A percentile compares a stretch with the other conserved stretches of the same genome.
Evolutionary conservation across 345 rosid species (phyloP).

Genomic region (Salix caprea): DNA sequence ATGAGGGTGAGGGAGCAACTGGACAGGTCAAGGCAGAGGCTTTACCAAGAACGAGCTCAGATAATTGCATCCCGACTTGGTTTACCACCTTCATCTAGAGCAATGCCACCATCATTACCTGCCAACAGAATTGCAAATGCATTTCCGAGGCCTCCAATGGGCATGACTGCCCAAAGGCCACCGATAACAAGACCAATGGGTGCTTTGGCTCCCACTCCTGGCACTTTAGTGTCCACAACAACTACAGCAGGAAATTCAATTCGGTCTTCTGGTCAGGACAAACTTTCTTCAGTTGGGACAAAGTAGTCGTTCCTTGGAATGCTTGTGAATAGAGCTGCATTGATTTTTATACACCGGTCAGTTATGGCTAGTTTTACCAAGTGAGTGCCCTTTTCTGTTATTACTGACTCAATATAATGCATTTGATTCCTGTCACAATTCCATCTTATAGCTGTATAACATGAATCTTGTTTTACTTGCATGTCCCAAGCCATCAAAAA

Average conservation of each 20-base stretch:
- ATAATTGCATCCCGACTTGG: conserved; percentile 91
- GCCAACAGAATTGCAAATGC: conserved; percentile 66
- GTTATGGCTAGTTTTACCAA: conserved; percentile 8
- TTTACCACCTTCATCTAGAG: conserved; percentile 56
- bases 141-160: conserved; percentile 62
- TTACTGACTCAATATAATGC: neutral
- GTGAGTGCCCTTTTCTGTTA: conserved; percentile 22
- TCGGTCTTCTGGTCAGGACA: conserved; percentile 45
- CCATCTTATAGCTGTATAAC: neutral
- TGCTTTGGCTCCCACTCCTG: conserved; percentile 36
- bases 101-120: conserved; percentile 49
- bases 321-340: conserved; percentile 17
- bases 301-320: conserved; percentile 20
- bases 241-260: conserved; percentile 46
- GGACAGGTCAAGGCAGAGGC: conserved; percentile 85
- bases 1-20: conserved; percentile 76
- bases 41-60: conserved; percentile 85
- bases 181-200: conserved; percentile 64
- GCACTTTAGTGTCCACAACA: conserved; percentile 43
- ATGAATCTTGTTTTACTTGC: neutral
- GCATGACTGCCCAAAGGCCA: conserved; percentile 57
- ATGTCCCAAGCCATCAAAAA: neutral
- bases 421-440: neutral
- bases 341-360: conserved; percentile 3
- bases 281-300: conserved; percentile 25